Evolutionary conservation across 768 basidiomycete species (phyloP), one percentile per base, ranked within the genome.

Genomic region (Lyophyllum semitale): DNA sequence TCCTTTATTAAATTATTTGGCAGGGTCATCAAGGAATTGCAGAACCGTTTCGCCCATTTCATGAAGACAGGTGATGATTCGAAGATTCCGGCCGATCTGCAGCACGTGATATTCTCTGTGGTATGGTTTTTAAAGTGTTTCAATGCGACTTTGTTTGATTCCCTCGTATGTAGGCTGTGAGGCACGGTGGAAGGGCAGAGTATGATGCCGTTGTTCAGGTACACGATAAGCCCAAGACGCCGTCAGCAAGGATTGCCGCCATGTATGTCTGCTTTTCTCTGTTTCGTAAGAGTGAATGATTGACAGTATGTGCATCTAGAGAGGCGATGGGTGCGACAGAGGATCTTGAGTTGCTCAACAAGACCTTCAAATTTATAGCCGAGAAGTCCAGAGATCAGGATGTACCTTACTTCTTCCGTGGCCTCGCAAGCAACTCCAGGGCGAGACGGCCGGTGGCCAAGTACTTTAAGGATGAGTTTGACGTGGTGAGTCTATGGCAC

Each of bases 31-130:
- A 75, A 80, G 44, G 89, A 93, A 66, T 74, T 96, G 48, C 73
- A 78, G 61, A 71, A 73, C 23, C 86, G 91, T 51, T 98, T 97
- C 76, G 72, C 76, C 32, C 73, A 81, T 26, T 93, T 86, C 67
- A 68, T 88, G 62, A 78, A 83, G 55, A 89, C 84, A 13, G 83
- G 84, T 8, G 90, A 96, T 65, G 84, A 88, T 62, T 87, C 87
- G 0, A 76, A 71, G 50, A 91, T 98, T 60, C 91, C 93, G 7
- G 81, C 84, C 25, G 95, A 98, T 72, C 71, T 98, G 43, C 81
- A 88, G 60, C 64, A 75, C 26, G 71, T 78, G 38, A 83, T 83
- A 38, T 87, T 78, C 68, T 61, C 66, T 26, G 76, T 71, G 48
- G 88, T 89, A 60, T 15, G 81, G 65, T n/a, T 23, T 48, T 25